phyloP scores from a whole-genome alignment of 345 rosid species.

The Dipteronia sinensis region DNA sequence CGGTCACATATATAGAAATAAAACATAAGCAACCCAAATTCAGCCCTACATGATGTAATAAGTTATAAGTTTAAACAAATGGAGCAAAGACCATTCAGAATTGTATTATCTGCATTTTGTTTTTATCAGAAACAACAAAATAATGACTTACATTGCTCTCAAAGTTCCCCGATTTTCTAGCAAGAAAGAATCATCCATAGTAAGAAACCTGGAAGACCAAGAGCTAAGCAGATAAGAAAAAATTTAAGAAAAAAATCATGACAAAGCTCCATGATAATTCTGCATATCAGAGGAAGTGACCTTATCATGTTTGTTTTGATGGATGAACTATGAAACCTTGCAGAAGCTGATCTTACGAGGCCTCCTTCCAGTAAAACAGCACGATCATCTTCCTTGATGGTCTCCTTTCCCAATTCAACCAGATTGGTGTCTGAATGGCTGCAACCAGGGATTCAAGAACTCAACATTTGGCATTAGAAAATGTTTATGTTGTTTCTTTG shows the following conservation, averaged over 20 bases:
- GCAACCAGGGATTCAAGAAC: constrained; percentile 30
- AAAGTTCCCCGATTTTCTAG: constrained; percentile 83
- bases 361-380: constrained; percentile 94
- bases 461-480: constrained; percentile 23
- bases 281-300: constrained; percentile 34
- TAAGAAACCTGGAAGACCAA: constrained; percentile 62
- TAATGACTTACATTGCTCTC: constrained; percentile 74
- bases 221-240: constrained; percentile 24
- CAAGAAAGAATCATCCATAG: constrained; percentile 91
- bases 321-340: constrained; percentile 60
- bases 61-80: constrained; percentile 21
- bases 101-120: background rate
- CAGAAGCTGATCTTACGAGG: constrained; percentile 72
- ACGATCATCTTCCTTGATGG: constrained; percentile 76
- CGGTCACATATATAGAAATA: constrained; percentile 90
- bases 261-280: constrained; percentile 1
- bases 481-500: background rate
- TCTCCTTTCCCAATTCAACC: constrained; percentile 66
- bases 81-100: background rate
- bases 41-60: constrained; percentile 61
- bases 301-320: constrained; percentile 75
- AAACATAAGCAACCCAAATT: constrained; percentile 69
- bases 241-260: constrained; percentile 12
- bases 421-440: constrained; percentile 93
- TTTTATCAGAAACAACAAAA: background rate